Percentiles rank a stretch among this genome's conserved stretches.
Evolutionary conservation across 441 rosid species (phyloP).

Genomic region (Brassica hybrid): DNA sequence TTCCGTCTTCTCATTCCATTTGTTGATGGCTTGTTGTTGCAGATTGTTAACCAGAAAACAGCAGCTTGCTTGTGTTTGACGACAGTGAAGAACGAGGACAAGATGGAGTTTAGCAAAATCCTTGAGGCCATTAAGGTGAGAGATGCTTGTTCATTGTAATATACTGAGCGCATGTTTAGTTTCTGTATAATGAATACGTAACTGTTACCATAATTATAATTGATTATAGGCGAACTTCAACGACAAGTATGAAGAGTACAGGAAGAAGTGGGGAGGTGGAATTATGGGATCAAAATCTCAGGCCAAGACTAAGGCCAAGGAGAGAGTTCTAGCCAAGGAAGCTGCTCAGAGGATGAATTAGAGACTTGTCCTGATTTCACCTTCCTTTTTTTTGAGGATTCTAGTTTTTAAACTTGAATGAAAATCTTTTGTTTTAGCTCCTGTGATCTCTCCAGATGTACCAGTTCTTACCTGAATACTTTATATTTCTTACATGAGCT

Average conservation of each 20-base stretch:
- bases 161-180: background rate
- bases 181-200: background rate
- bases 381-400: background rate
- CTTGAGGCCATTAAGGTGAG: slow-evolving; percentile 79
- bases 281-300: slow-evolving; percentile 86
- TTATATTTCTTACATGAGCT: background rate
- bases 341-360: slow-evolving; percentile 73
- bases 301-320: slow-evolving; percentile 75
- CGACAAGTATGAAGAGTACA: slow-evolving; percentile 68
- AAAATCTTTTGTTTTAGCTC: background rate
- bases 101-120: slow-evolving; percentile 73
- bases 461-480: background rate
- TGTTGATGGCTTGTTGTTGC: slow-evolving; percentile 8
- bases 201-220: background rate
- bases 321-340: slow-evolving; percentile 70
- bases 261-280: slow-evolving; percentile 87
- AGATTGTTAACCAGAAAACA: slow-evolving; percentile 85
- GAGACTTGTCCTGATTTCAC: background rate
- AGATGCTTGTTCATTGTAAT: background rate
- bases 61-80: slow-evolving; percentile 66
- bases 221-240: background rate
- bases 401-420: background rate
- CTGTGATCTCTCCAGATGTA: background rate
- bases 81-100: slow-evolving; percentile 53
- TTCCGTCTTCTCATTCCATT: background rate